These are phyloP conservation scores for Phytophthora palmivora DNA, from an alignment of 352 stramenopile genomes.

Conservation along the genomic window DNA sequence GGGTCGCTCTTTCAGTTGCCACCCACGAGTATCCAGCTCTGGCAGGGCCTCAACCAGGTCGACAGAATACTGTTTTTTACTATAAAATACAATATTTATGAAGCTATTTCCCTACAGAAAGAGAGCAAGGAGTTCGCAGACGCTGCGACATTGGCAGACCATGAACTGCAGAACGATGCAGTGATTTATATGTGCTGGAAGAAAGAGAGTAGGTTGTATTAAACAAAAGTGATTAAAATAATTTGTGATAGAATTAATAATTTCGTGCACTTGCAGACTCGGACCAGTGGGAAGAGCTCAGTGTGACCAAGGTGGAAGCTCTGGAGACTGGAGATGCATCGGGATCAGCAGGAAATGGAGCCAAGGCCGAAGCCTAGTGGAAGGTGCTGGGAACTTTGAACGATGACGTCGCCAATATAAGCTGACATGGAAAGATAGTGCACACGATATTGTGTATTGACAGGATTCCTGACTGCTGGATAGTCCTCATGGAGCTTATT, in stretches of 20 bases:
- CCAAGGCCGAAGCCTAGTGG: constrained; percentile 20
- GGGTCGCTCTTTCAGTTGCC: constrained; percentile 68
- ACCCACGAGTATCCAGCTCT: constrained; percentile 72
- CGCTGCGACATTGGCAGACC: constrained; percentile 78
- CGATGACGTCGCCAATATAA: too few species aligned
- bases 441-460: too few species aligned
- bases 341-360: constrained; percentile 15
- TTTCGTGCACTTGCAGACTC: constrained; percentile 74
- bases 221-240: neutral
- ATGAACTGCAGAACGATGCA: constrained; percentile 85
- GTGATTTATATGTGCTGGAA: constrained; percentile 90
- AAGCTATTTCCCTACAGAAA: constrained; percentile 47
- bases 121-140: constrained; percentile 82
- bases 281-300: constrained; percentile 83
- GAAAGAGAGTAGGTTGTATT: constrained; percentile 77
- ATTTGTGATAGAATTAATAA: too few species aligned
- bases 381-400: too few species aligned
- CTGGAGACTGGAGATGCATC: constrained; percentile 34
- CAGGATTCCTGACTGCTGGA: too few species aligned
- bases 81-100: too few species aligned
- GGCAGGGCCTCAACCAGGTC: constrained; percentile 71
- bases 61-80: neutral
- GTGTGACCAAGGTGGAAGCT: constrained; percentile 68
- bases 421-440: too few species aligned
- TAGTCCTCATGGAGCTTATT: too few species aligned